phyloP scores from a whole-genome alignment of 345 rosid genomes.

The Brassica rapa region DNA sequence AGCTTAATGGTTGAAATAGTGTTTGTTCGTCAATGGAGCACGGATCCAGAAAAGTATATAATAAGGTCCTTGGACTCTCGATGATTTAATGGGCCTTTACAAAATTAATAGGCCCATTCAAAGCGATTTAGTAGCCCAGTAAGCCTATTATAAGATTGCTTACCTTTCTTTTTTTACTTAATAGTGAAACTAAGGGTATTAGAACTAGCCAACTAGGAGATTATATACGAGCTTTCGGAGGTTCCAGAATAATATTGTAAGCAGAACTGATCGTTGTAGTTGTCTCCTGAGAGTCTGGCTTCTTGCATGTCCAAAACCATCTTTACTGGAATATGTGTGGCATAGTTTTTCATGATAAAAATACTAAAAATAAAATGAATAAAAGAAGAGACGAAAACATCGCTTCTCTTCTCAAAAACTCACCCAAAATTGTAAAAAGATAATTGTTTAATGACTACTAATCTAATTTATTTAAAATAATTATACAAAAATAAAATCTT shows the following conservation, averaged over 20 bases:
- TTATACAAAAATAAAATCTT: no score
- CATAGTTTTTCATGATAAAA: no score
- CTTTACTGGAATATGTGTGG: no score
- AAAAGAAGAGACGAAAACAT: not conserved
- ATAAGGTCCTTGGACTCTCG: not conserved
- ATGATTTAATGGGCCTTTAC: conserved; percentile 18
- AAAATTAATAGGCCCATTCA: conserved; percentile 6
- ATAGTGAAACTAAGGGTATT: not conserved
- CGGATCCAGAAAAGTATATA: conserved; percentile 32
- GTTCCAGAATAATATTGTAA: no score
- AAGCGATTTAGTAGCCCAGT: not conserved
- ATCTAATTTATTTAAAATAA: no score
- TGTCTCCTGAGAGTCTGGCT: not conserved
- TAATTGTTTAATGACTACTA: not conserved
- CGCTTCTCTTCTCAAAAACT: not conserved
- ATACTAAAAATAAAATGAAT: no score
- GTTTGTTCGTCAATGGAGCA: conserved; percentile 21
- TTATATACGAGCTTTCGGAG: no score
- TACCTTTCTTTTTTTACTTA: not conserved
- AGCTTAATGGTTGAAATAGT: conserved; percentile 14
- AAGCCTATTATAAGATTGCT: not conserved
- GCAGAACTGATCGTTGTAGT: not conserved
- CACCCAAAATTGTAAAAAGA: not conserved
- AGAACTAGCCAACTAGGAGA: no score
- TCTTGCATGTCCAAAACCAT: no score